Percentiles rank a stretch among this genome's conserved stretches.
These are phyloP conservation scores for Pseudonitzschia multistriata DNA, from an alignment of 108 stramenopile species.

Conservation along the genomic window DNA sequence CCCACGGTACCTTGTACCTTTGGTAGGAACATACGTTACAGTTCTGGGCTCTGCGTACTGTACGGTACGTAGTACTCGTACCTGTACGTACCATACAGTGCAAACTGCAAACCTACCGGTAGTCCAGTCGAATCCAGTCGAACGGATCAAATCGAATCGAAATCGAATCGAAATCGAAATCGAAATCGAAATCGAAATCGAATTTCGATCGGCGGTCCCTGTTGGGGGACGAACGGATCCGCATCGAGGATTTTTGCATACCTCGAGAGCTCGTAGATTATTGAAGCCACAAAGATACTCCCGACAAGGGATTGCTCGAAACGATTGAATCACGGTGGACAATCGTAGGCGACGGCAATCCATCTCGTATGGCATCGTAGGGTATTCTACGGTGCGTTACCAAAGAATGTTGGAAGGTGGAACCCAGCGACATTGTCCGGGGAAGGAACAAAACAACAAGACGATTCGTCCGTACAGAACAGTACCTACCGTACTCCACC, in stretches of 20 bases:
- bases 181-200: neutral
- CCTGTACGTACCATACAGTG: no score
- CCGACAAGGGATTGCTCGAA: neutral
- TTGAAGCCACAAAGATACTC: conserved; percentile 6
- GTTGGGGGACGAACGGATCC: no score
- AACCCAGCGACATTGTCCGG: neutral
- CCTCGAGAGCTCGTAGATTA: conserved; percentile 3
- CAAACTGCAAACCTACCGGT: no score
- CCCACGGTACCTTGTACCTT: no score
- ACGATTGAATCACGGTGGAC: neutral
- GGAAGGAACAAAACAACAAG: neutral
- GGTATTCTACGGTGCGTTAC: neutral
- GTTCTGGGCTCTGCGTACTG: no score
- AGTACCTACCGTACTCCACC: neutral
- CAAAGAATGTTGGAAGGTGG: neutral
- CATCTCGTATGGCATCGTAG: neutral
- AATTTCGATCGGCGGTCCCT: no score
- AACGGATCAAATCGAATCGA: neutral
- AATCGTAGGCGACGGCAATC: neutral
- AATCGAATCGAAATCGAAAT: neutral
- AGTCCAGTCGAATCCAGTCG: neutral
- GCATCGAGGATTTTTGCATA: neutral
- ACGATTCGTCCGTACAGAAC: no score
- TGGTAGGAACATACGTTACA: no score
- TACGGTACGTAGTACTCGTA: no score